Evolutionary conservation across 106 monocot genomes (phyloP), one percentile per base, ranked within the genome.

Genomic region (Platanthera guangdongensis): DNA sequence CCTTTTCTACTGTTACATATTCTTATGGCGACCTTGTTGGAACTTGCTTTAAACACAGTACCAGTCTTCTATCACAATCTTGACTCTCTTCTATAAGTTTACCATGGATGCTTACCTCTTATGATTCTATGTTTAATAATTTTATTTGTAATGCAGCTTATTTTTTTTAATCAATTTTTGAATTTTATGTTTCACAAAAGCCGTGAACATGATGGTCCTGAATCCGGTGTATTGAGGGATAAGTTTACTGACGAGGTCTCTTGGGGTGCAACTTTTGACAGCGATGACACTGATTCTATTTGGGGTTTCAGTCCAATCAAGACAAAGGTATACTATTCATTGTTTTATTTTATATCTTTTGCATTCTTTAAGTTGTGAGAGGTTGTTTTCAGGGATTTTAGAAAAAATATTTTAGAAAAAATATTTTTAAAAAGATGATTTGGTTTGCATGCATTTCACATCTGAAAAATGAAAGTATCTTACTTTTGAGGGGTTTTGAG

Each of bases 231-330:
- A 39, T 90, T 84, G 51, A 81, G 85, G 15, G 88, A 88, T 54
- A 94, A 89, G 71, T 88, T 84, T 76, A 84, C 62, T 22, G 90
- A 94, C 83, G 94, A 91, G 57, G 59, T 84, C 22, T 65, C 82
- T 6, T 92, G 94, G 97, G 90, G 83, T 52, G 77, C 82, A 78
- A 82, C 71, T 82, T 99, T 91, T 79, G 91, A 91, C 59, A 79
- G 68, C 77, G 94, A 99, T 83, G 97, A 99, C 78, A 49, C 80
- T 14, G 97, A 94, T 8, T 94, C 97, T 6, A 75, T 99, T 52
- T 99, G 94, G 94, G 95, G 93, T 15, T 88, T 91, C 72, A 87
- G 70, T 81, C 47, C 91, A 50, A 77, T 79, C 59, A 75, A 79
- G 18, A 65, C 76, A 46, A 83, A 78, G 88, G 90, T 87, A 63